Conservation (phyloP, 116 monocot species). For the Cymodocea nodosa region DNA sequence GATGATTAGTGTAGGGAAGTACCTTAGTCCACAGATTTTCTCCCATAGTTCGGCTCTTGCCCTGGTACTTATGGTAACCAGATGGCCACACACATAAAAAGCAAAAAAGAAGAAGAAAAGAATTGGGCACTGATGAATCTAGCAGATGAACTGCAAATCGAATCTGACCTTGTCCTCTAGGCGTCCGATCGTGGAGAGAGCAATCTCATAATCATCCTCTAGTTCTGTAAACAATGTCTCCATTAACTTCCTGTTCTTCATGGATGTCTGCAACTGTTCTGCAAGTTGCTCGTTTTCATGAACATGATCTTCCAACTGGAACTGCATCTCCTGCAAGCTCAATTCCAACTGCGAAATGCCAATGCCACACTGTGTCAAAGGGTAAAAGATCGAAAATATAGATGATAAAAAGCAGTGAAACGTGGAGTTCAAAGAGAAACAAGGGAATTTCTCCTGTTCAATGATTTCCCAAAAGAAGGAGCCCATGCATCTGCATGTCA, state of each 20-base stretch:
- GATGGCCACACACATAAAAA: background rate
- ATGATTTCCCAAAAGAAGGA: too few relatives aligned
- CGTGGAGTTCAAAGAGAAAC: too few relatives aligned
- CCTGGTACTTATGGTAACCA: background rate
- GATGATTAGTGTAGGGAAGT: background rate
- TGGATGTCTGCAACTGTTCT: constrained; percentile 25
- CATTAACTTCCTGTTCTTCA: constrained; percentile 26
- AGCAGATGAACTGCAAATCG: background rate
- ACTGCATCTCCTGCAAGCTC: constrained; percentile 29
- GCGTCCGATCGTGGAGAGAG: constrained; percentile 36
- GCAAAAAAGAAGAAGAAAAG: background rate
- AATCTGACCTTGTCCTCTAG: constrained; percentile 42
- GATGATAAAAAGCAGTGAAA: too few relatives aligned
- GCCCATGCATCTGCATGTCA: too few relatives aligned
- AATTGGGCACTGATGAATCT: background rate
- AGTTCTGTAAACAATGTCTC: constrained; percentile 43
- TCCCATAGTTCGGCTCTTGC: background rate
- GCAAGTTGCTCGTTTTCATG: constrained; percentile 49
- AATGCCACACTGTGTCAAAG: background rate
- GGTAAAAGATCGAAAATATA: too few relatives aligned
- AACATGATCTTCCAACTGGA: constrained; percentile 25
- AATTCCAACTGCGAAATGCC: constrained; percentile 29
- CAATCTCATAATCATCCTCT: constrained; percentile 59
- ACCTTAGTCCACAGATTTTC: too few relatives aligned
- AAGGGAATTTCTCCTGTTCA: too few relatives aligned